phyloP scores from a whole-genome alignment of 2,329 filamentous ascomycete species.

The Truncatella angustata region DNA sequence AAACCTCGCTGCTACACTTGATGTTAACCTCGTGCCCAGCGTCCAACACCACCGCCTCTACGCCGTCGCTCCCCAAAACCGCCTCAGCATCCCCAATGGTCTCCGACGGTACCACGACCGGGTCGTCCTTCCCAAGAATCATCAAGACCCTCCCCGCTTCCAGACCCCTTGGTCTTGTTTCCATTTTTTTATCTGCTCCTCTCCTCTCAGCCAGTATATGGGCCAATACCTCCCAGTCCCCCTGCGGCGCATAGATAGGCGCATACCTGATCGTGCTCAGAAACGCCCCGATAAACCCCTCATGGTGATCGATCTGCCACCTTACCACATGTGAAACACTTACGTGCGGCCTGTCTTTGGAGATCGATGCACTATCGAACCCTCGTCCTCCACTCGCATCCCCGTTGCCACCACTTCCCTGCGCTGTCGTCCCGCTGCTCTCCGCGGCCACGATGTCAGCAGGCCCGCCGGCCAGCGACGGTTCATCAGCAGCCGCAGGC shows the following conservation, averaged over 20 bases:
- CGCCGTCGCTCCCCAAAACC: constrained; percentile 55
- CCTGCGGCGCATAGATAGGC: constrained; percentile 64
- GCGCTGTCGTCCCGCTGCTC: constrained; percentile 17
- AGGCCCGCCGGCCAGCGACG: constrained; percentile 1
- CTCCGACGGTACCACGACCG: constrained; percentile 65
- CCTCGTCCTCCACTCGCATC: constrained; percentile 34
- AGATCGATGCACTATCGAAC: constrained; percentile 50
- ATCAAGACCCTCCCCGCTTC: constrained; percentile 55
- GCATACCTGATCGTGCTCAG: constrained; percentile 68
- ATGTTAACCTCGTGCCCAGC: constrained; percentile 71
- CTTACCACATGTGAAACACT: constrained; percentile 61
- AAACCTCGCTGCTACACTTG: constrained; percentile 58
- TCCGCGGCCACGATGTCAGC: constrained; percentile 23
- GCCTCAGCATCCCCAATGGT: constrained; percentile 57
- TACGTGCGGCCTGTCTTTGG: constrained; percentile 47
- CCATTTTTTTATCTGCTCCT: constrained; percentile 27
- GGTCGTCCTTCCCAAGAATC: constrained; percentile 64
- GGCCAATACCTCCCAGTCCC: constrained; percentile 59
- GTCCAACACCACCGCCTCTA: constrained; percentile 55
- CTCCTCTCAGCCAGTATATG: constrained; percentile 43
- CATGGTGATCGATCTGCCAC: constrained; percentile 68
- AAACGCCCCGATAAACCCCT: constrained; percentile 68
- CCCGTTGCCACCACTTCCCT: constrained; percentile 25
- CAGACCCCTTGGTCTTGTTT: constrained; percentile 34
- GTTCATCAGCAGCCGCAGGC: constrained; percentile 17